phyloP scores from a whole-genome alignment of 2,329 filamentous ascomycete species.

The Cryphonectria nitschkei region DNA sequence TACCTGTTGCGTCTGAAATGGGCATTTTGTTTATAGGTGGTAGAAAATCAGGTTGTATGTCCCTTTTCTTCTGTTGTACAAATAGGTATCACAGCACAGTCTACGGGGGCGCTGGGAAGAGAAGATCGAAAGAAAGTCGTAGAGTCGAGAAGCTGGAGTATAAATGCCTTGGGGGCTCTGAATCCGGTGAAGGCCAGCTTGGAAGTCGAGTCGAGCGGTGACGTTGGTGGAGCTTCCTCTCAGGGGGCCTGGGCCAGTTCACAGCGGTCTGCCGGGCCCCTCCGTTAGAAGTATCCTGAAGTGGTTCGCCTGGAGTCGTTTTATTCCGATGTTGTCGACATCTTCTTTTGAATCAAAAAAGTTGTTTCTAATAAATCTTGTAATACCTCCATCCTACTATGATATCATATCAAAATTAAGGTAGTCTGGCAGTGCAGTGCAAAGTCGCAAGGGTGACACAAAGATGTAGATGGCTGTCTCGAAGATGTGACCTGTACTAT shows the following conservation, averaged over 20 bases:
- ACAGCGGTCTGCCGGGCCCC: slow-evolving; percentile 15
- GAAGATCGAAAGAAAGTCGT: slow-evolving; percentile 6
- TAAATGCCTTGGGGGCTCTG: slow-evolving; percentile 1
- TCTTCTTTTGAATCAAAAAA: neutral
- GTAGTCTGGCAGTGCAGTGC: neutral
- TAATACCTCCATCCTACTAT: neutral
- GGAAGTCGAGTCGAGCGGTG: neutral
- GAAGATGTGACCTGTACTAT: neutral
- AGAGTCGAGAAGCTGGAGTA: slow-evolving; percentile 4
- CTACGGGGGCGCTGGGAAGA: neutral
- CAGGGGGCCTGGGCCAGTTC: neutral
- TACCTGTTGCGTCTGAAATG: slow-evolving; percentile 31
- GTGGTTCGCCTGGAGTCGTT: neutral
- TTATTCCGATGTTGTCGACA: neutral
- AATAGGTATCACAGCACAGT: neutral
- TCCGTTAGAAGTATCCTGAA: neutral
- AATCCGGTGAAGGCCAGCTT: slow-evolving; percentile 12
- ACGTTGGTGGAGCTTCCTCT: slow-evolving; percentile 13
- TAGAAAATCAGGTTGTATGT: slow-evolving; percentile 4
- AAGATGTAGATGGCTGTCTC: neutral
- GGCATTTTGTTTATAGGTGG: slow-evolving; percentile 21
- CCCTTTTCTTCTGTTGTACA: neutral
- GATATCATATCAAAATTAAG: slow-evolving; percentile 1
- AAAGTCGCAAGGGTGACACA: neutral
- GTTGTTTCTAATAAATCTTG: neutral